Conservation (phyloP, 169 alveolate species). For the Amoebophrya sp. region DNA sequence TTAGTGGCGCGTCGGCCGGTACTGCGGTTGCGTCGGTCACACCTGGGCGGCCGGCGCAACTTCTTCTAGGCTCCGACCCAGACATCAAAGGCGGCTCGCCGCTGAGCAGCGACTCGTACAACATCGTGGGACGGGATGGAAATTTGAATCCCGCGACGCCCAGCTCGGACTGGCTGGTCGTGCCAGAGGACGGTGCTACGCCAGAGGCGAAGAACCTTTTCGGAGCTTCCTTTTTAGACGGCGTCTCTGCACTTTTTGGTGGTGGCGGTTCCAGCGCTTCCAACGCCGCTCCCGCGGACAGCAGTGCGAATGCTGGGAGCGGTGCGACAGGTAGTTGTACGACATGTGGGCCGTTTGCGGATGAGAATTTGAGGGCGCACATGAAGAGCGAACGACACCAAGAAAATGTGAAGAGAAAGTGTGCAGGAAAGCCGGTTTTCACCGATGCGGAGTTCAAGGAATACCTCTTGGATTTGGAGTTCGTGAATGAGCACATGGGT, state of each 20-base stretch:
- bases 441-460: neutral
- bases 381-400: neutral
- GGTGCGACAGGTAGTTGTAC: neutral
- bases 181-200: neutral
- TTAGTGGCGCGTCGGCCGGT: too few species aligned
- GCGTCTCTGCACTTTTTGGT: too few species aligned
- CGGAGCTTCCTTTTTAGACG: too few species aligned
- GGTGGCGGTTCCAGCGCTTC: too few species aligned
- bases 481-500: neutral
- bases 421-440: neutral
- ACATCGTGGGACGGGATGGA: too few species aligned
- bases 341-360: neutral
- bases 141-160: neutral
- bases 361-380: neutral
- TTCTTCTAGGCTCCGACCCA: neutral
- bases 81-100: neutral
- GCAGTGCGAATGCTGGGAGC: too few species aligned
- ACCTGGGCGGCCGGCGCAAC: neutral
- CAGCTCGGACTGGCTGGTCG: neutral
- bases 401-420: neutral
- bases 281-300: neutral
- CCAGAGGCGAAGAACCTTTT: neutral
- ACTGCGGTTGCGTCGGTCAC: neutral
- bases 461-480: conserved; percentile 12
- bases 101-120: neutral